Evolutionary conservation across 2,329 filamentous ascomycete genomes (phyloP).

Genomic region (Aspergillus awamori): DNA sequence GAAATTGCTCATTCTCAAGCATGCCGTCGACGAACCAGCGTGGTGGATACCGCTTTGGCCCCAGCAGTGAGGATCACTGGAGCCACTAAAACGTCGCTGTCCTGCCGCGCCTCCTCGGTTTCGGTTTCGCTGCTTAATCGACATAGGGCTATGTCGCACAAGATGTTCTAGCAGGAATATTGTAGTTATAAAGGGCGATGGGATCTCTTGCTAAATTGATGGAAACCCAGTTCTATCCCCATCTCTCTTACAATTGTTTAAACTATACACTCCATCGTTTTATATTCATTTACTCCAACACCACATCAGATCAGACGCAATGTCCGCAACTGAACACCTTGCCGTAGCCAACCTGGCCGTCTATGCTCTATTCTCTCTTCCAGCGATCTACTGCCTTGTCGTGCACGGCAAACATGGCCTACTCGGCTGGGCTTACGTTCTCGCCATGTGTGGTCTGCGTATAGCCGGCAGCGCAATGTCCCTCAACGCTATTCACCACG

Average conservation of each 20-base stretch:
- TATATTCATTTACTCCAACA: not conserved
- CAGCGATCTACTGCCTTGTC: not conserved
- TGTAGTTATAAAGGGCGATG: no score
- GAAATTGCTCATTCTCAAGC: no score
- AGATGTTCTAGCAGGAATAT: not conserved
- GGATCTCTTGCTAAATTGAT: not conserved
- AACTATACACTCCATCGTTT: not conserved
- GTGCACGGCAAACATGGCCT: constrained; percentile 3
- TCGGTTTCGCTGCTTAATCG: not conserved
- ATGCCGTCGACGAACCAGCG: no score
- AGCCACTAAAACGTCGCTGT: not conserved
- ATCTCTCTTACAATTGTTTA: not conserved
- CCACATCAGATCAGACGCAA: not conserved
- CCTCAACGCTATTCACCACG: not conserved
- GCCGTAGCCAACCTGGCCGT: not conserved
- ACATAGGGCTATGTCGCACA: not conserved
- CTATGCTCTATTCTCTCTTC: not conserved
- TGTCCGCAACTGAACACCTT: not conserved
- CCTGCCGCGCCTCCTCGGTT: not conserved
- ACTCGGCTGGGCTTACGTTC: constrained; percentile 8
- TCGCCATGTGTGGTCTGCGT: constrained; percentile 11
- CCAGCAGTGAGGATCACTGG: not conserved
- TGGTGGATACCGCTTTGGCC: no score
- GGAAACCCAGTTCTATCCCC: not conserved
- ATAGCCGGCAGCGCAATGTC: constrained; percentile 9